A percentile compares a stretch with the other conserved stretches of the same genome.
Evolutionary conservation across 2,329 filamentous ascomycete genomes (phyloP).

Genomic region (Verticillium longisporum): DNA sequence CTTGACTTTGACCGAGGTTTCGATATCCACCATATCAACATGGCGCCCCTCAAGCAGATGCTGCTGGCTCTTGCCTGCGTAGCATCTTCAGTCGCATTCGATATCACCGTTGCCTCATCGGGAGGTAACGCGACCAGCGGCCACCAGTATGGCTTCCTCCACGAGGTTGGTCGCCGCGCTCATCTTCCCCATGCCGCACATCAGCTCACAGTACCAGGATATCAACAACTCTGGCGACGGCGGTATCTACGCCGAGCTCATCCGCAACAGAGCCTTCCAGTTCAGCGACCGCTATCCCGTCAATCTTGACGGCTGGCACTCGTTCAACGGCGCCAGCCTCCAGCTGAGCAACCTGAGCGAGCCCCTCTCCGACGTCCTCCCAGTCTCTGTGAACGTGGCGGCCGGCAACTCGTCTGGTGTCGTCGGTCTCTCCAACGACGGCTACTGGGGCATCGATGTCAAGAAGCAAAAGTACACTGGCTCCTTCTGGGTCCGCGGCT

Average conservation of each 20-base stretch:
- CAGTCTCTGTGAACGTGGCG: slow-evolving; percentile 42
- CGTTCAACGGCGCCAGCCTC: slow-evolving; percentile 34
- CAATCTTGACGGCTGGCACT: slow-evolving; percentile 37
- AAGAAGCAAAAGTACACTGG: slow-evolving; percentile 38
- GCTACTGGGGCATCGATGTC: slow-evolving; percentile 52
- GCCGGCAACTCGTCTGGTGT: slow-evolving; percentile 18
- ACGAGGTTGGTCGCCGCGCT: slow-evolving; percentile 25
- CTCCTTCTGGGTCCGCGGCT: slow-evolving; percentile 47
- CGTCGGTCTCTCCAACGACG: slow-evolving; percentile 44
- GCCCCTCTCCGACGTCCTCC: slow-evolving; percentile 45
- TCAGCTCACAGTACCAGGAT: slow-evolving; percentile 29
- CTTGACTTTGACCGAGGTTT: not conserved
- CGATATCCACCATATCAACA: not conserved
- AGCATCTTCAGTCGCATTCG: slow-evolving; percentile 28
- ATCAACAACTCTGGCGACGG: slow-evolving; percentile 66
- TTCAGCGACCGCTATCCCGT: slow-evolving; percentile 32
- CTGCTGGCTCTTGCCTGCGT: not conserved
- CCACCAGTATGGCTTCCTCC: slow-evolving; percentile 38
- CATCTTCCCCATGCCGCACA: not conserved
- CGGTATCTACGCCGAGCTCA: slow-evolving; percentile 65
- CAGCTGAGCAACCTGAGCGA: slow-evolving; percentile 36
- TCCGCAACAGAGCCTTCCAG: slow-evolving; percentile 67
- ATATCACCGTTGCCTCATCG: slow-evolving; percentile 27
- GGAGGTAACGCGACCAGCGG: slow-evolving; percentile 35
- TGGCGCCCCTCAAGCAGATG: not conserved